Conservation (phyloP, 108 stramenopile genomes). For the Cyclostephanos tholiformis region DNA sequence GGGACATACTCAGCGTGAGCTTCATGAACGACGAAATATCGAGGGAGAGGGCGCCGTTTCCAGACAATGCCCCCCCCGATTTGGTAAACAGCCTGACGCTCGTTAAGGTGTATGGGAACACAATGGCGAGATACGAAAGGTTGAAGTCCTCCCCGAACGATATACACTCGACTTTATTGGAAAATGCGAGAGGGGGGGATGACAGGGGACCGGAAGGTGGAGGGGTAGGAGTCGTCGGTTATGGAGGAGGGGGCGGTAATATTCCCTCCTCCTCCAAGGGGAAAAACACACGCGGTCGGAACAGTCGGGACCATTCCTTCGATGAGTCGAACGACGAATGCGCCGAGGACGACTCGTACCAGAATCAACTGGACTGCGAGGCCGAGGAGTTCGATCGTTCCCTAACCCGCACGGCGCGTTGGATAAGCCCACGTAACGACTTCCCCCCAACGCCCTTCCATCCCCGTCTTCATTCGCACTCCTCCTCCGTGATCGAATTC, state of each 20-base stretch:
- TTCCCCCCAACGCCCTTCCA: conserved; percentile 42
- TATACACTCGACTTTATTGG: neutral
- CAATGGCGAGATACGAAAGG: conserved; percentile 45
- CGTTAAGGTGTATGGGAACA: conserved; percentile 41
- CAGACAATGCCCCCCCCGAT: conserved; percentile 45
- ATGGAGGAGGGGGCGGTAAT: conserved; percentile 2
- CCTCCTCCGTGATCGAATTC: conserved; percentile 46
- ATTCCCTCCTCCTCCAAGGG: neutral
- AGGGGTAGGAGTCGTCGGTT: neutral
- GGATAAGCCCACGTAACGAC: conserved; percentile 48
- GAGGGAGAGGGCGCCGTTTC: conserved; percentile 36
- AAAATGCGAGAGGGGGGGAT: conserved; percentile 14
- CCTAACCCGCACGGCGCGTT: conserved; percentile 36
- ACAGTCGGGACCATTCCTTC: neutral
- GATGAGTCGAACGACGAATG: conserved; percentile 1
- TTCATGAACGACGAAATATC: conserved; percentile 52
- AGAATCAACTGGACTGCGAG: conserved; percentile 16
- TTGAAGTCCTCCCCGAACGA: conserved; percentile 34
- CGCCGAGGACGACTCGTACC: conserved; percentile 13
- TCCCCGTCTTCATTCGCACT: conserved; percentile 39
- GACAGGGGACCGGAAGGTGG: neutral
- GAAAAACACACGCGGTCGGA: neutral
- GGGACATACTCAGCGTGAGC: conserved; percentile 39
- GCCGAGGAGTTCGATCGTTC: conserved; percentile 47
- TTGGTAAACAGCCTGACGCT: conserved; percentile 45